phyloP scores from a whole-genome alignment of 1,139 yeast species.

The Protomyces arabidopsidicola region DNA sequence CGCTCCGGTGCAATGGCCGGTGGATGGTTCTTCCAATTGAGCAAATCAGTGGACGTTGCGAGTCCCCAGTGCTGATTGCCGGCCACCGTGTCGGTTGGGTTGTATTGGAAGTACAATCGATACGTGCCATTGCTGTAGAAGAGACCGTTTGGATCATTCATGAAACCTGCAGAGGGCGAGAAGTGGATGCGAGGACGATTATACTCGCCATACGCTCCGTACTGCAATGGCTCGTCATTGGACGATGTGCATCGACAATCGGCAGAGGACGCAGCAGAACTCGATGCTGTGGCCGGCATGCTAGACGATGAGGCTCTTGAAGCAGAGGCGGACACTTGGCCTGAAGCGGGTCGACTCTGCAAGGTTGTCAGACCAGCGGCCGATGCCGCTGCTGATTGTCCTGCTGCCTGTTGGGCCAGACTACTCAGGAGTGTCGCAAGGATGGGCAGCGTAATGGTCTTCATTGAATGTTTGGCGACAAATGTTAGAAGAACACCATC shows the following conservation, averaged over 20 bases:
- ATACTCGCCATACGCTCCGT: slow-evolving; percentile 8
- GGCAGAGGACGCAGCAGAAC: slow-evolving; percentile 35
- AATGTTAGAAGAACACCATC: too few relatives aligned
- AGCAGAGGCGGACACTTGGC: too few relatives aligned
- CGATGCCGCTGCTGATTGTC: too few relatives aligned
- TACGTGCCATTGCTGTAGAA: slow-evolving; percentile 31
- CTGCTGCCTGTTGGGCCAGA: too few relatives aligned
- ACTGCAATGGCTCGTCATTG: slow-evolving; percentile 9
- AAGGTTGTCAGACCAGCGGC: too few relatives aligned
- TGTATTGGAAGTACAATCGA: slow-evolving; percentile 43
- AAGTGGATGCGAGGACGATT: slow-evolving; percentile 26
- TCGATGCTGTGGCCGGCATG: too few relatives aligned
- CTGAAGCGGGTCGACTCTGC: too few relatives aligned
- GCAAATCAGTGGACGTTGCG: slow-evolving; percentile 40
- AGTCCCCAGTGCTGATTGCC: slow-evolving; percentile 43
- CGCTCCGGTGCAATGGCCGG: slow-evolving; percentile 38
- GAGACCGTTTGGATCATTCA: slow-evolving; percentile 34
- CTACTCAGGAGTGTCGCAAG: too few relatives aligned
- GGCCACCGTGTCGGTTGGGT: slow-evolving; percentile 37
- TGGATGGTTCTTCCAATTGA: slow-evolving; percentile 40
- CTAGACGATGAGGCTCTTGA: not conserved
- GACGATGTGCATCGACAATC: slow-evolving; percentile 10
- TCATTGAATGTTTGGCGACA: too few relatives aligned
- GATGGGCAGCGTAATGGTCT: too few relatives aligned
- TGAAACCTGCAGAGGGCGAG: slow-evolving; percentile 23